Evolutionary conservation across 2,329 filamentous ascomycete genomes (phyloP).

Genomic region (Alternaria gaisen): DNA sequence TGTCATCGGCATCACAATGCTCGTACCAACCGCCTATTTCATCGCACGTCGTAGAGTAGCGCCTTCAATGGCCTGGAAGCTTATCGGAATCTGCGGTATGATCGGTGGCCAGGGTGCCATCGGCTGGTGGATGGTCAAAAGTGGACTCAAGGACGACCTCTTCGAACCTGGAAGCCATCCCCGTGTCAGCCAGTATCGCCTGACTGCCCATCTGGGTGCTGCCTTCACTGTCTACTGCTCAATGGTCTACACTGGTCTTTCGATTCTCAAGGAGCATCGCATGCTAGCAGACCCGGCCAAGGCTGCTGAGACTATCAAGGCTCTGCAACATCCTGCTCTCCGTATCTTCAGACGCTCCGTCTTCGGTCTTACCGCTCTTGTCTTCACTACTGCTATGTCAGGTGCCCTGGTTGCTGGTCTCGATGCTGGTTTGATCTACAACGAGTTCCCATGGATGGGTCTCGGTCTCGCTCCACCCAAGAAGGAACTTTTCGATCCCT

Average conservation of each 20-base stretch:
- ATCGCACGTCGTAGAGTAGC: slow-evolving; percentile 82
- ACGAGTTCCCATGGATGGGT: slow-evolving; percentile 98
- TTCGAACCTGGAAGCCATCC: slow-evolving; percentile 91
- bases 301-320: slow-evolving; percentile 67
- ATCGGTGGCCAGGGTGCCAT: slow-evolving; percentile 96
- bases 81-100: slow-evolving; percentile 83
- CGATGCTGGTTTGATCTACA: slow-evolving; percentile 97
- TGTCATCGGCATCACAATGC: slow-evolving; percentile 87
- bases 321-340: slow-evolving; percentile 71
- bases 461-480: slow-evolving; percentile 80
- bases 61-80: slow-evolving; percentile 75
- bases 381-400: slow-evolving; percentile 92
- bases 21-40: slow-evolving; percentile 88
- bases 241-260: slow-evolving; percentile 90
- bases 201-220: slow-evolving; percentile 87
- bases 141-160: slow-evolving; percentile 92
- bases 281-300: slow-evolving; percentile 73
- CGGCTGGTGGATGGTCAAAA: slow-evolving; percentile 99
- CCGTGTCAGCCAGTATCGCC: slow-evolving; percentile 91
- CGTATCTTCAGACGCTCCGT: slow-evolving; percentile 77
- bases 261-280: slow-evolving; percentile 79
- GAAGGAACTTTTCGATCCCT: slow-evolving; percentile 82
- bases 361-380: slow-evolving; percentile 73
- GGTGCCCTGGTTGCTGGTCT: slow-evolving; percentile 93
- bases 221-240: slow-evolving; percentile 93